These are phyloP conservation scores for Thermomyces lanuginosus DNA, from an alignment of 2,329 filamentous ascomycete species.

Conservation along the genomic window DNA sequence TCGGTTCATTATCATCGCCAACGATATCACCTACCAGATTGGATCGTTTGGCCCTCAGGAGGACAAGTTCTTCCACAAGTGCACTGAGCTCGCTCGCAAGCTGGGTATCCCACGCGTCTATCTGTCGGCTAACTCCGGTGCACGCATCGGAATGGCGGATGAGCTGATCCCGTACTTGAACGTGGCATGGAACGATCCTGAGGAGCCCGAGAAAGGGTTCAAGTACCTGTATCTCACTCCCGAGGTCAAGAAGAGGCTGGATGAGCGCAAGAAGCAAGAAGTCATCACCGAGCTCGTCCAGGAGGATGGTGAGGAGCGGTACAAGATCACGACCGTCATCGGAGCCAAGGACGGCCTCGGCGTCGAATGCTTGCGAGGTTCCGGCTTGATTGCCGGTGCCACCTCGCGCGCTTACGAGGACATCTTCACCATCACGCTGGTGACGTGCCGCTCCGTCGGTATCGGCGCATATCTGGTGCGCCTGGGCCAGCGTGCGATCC, in stretches of 20 bases:
- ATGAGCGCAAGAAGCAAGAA: constrained; percentile 55
- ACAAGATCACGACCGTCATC: constrained; percentile 87
- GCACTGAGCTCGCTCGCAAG: constrained; percentile 86
- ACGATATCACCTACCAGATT: constrained; percentile 99
- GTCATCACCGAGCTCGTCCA: constrained; percentile 77
- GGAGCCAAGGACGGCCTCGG: constrained; percentile 90
- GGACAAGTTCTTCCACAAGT: constrained; percentile 98
- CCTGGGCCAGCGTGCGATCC: constrained; percentile 93
- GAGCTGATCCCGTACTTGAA: constrained; percentile 96
- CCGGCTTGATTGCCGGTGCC: constrained; percentile 93
- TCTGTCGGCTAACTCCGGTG: constrained; percentile 95
- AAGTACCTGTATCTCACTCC: constrained; percentile 91
- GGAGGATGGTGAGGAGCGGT: constrained; percentile 74
- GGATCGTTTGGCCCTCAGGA: constrained; percentile 93
- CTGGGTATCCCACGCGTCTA: constrained; percentile 94
- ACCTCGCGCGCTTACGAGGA: constrained; percentile 96
- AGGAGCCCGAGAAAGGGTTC: constrained; percentile 74
- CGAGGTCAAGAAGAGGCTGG: constrained; percentile 71
- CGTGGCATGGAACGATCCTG: constrained; percentile 81
- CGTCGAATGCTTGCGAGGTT: constrained; percentile 93
- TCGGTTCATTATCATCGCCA: constrained; percentile 90
- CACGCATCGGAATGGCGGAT: constrained; percentile 87
- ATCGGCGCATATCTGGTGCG: constrained; percentile 98
- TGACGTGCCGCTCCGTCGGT: constrained; percentile 96
- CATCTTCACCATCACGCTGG: constrained; percentile 94